Base-by-base conservation (phyloP, 805 yeast genomes). In the Saccharomycopsis vini region DNA sequence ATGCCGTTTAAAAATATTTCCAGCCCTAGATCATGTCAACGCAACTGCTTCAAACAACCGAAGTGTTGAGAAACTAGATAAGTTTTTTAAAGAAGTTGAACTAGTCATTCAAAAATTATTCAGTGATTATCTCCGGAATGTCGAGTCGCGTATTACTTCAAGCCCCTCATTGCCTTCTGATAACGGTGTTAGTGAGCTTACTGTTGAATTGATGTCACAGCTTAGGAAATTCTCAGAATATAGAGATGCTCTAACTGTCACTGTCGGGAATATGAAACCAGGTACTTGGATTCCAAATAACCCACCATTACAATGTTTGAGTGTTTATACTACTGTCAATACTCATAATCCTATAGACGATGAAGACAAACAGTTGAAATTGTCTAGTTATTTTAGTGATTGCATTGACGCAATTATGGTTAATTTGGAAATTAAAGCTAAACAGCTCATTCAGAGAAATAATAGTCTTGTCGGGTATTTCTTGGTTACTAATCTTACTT, bases 351-450 rank as follows among this genome's bases (percentile, higher is more conserved):
- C 63, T 5, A 57, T 67, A 2, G 55, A 58, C 24, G 67, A 68
- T 6, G 57, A 62, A 1, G 71, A 71, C 39, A 68, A 78, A 1
- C 62, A 65, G 20, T 72, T 70, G 44, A 60, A 82, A 50, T 60
- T 87, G 28, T 72, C 87, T 1, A 69, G 82, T 36, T 89, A 73
- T 55, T 72, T 77, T 48, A 73, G 88, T 41, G 97, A 90, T 58
- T 69, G 82, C 36, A 71, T 90, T 35, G 96, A 89, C 59, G 77
- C 79, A 36, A 70, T 86, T 21, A 69, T 80, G 57, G 66, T 79
- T 26, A 72, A 72, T 42, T 62, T 89, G 38, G 94, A 83, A 57
- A 65, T 75, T 41, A 71, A 72, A 50, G 75, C 83, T 23, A 69
- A 71, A 47, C 46, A 57, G 22, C 52, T 62, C 38, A 54, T 71